Conservation (phyloP, 768 basidiomycete species). For the Boletus barrowsii region DNA sequence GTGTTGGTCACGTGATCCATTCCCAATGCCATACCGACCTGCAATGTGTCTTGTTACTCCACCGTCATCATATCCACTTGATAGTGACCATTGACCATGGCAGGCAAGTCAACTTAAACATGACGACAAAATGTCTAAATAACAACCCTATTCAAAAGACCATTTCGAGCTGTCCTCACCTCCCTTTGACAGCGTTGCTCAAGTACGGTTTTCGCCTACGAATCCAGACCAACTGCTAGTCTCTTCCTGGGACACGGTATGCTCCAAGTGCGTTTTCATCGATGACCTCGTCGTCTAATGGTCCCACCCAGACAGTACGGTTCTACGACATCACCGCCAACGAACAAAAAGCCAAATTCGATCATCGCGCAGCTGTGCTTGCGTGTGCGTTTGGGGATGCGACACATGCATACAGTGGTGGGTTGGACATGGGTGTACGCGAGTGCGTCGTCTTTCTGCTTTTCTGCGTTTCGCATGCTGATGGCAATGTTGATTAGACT, state of each 20-base stretch:
- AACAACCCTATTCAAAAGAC: conserved; percentile 14
- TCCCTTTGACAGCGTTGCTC: conserved; percentile 83
- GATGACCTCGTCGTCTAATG: conserved; percentile 24
- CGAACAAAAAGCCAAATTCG: conserved; percentile 75
- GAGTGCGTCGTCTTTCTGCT: conserved; percentile 44
- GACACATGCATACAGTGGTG: conserved; percentile 76
- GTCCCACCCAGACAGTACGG: conserved; percentile 53
- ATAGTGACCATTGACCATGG: conserved; percentile 2
- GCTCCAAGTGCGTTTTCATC: conserved; percentile 11
- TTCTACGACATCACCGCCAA: conserved; percentile 53
- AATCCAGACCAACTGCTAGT: conserved; percentile 79
- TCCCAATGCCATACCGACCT: no score
- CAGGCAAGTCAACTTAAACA: conserved; percentile 6
- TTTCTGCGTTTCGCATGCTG: no score
- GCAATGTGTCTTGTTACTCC: no score
- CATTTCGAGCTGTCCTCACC: conserved; percentile 55
- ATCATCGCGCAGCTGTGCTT: conserved; percentile 88
- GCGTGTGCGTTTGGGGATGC: conserved; percentile 71
- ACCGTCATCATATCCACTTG: no score
- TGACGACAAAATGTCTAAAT: no score
- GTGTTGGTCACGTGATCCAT: conserved; percentile 7
- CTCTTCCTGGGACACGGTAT: conserved; percentile 85
- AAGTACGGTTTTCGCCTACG: conserved; percentile 75
- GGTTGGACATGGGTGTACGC: conserved; percentile 78
- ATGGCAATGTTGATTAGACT: conserved; percentile 39